These are phyloP conservation scores for Dionaea muscipula DNA, from an alignment of 179 eudicot genomes.

Conservation along the genomic window DNA sequence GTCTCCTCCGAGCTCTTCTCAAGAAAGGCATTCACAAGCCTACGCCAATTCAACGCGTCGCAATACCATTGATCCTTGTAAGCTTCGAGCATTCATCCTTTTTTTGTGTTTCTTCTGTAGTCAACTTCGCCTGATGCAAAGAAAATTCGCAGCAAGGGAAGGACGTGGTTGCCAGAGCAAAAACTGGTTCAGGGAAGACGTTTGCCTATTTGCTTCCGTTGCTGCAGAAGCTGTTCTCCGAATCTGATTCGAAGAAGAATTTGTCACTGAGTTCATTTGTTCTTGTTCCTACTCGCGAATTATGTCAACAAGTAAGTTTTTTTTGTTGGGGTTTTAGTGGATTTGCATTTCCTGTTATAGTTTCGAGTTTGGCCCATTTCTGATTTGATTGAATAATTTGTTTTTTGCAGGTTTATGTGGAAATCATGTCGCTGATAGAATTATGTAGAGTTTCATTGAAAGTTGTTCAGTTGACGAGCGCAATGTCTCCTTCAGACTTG, in stretches of 20 bases:
- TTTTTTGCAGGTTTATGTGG: conserved; percentile 55
- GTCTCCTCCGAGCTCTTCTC: conserved; percentile 39
- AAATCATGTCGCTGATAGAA: conserved; percentile 55
- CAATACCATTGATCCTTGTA: conserved; percentile 66
- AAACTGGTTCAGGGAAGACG: conserved; percentile 96
- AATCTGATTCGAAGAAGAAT: conserved; percentile 21
- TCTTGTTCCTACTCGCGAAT: conserved; percentile 79
- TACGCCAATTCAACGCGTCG: conserved; percentile 43
- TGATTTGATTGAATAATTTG: neutral
- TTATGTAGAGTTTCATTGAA: conserved; percentile 68
- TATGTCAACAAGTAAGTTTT: conserved; percentile 63
- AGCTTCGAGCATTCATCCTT: conserved; percentile 3
- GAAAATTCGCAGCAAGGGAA: conserved; percentile 56
- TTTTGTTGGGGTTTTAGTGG: no score
- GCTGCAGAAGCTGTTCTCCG: conserved; percentile 71
- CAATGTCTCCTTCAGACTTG: conserved; percentile 57
- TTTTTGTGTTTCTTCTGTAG: neutral
- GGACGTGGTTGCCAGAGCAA: conserved; percentile 93
- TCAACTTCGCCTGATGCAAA: neutral
- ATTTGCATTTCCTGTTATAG: neutral
- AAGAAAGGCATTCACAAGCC: conserved; percentile 52
- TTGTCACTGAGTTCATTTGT: conserved; percentile 45
- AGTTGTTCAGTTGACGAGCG: conserved; percentile 56
- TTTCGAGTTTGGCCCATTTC: neutral
- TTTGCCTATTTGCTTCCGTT: conserved; percentile 82